Evolutionary conservation across 169 alveolate species (phyloP), one percentile per base, ranked within the genome.

Genomic region (Theileria sp.): DNA sequence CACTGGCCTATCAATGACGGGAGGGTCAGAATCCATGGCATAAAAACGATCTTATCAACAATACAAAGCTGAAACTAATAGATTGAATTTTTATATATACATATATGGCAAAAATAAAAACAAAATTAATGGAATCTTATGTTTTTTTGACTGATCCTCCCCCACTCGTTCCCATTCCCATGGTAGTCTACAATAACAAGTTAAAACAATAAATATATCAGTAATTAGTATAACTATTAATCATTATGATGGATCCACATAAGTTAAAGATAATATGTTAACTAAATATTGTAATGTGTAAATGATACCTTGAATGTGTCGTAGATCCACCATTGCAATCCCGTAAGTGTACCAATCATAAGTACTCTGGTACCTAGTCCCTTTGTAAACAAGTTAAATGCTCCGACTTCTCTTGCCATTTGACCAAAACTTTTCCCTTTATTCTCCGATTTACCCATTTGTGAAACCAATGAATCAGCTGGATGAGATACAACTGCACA

Each of bases 271-370:
- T 69, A 19, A 34, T 49, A 15, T 66, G 64, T 7, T 1, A 19
- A 44, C 54, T 44, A 8, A 44, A 44, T 44, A 44, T 28, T 32
- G 30, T 44, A 49, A 13, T 34, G n/a, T 19, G 44, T 56, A 10
- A 54, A 73, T 6, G 75, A 15, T 65, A 81, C 89, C 93, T 97
- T 98, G 91, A 96, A 97, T 61, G 97, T 88, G 89, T 98, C 99
- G 88, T 97, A 98, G 66, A 97, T 95, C 99, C 98, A 97, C 99
- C 99, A 97, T 91, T 98, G 98, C 66, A 97, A 90, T 44, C 99
- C 99, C 26, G 99, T 97, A 54, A 98, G 92, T 36, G 99, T 98
- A 36, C 99, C 99, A 70, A 98, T 94, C 99, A 98, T 98, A 77
- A 98, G 73, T 58, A 97, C 95, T 80, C 99, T 95, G 19, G 99